A percentile compares a stretch with the other conserved stretches of the same genome.
phyloP scores from a whole-genome alignment of 306 rosid genomes.

The Vicia faba region DNA sequence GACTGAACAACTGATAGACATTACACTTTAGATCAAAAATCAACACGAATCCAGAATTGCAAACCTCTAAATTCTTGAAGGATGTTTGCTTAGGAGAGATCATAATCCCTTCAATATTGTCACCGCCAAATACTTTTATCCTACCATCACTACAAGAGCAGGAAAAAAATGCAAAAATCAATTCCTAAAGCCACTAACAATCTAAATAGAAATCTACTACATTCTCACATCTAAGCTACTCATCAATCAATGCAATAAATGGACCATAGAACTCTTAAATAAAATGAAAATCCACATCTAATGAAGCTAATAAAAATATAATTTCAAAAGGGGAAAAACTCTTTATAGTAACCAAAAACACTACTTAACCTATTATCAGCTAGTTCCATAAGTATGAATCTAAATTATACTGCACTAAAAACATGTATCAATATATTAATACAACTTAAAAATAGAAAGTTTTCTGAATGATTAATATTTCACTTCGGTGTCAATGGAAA shows the following conservation, averaged over 20 bases:
- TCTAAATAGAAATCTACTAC: not conserved
- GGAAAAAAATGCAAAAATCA: conserved; percentile 35
- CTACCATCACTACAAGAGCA: conserved; percentile 79
- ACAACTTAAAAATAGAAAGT: not conserved
- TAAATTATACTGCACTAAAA: conserved; percentile 2
- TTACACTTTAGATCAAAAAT: not conserved
- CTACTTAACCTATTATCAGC: not conserved
- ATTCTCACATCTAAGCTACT: conserved; percentile 1
- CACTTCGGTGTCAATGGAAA: conserved; percentile 22
- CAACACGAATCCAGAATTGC: conserved; percentile 31
- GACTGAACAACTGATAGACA: conserved; percentile 14
- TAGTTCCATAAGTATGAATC: conserved; percentile 32
- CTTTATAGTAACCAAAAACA: conserved; percentile 2
- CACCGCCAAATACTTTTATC: conserved; percentile 85
- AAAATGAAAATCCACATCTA: not conserved
- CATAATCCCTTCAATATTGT: conserved; percentile 75
- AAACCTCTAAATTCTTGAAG: conserved; percentile 76
- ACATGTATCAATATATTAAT: not conserved
- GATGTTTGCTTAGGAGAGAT: conserved; percentile 61
- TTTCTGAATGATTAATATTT: conserved; percentile 5
- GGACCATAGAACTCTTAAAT: not conserved
- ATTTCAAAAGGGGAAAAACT: not conserved
- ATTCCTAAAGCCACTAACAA: conserved; percentile 28
- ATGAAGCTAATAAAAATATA: conserved; percentile 19
- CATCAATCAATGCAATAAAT: conserved; percentile 21